Evolutionary conservation across 2,329 filamentous ascomycete genomes (phyloP).

Genomic region (Penicillium frequentans): DNA sequence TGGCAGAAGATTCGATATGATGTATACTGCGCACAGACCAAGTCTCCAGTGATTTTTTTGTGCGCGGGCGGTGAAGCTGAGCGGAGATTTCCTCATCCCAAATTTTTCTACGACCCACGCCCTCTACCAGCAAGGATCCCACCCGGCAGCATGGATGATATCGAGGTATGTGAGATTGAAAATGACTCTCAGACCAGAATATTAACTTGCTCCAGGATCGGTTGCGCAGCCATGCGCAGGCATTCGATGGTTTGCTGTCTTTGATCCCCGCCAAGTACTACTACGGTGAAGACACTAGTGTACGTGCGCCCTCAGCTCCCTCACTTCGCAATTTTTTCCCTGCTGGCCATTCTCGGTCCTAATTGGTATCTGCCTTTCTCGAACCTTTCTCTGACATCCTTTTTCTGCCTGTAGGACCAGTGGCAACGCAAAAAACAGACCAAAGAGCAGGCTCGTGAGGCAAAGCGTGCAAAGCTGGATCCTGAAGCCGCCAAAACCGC

Average conservation of each 20-base stretch:
- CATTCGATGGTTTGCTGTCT: slow-evolving; percentile 83
- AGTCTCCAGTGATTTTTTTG: slow-evolving; percentile 15
- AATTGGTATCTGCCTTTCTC: slow-evolving; percentile 7
- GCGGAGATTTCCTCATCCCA: slow-evolving; percentile 42
- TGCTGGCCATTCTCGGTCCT: slow-evolving; percentile 8
- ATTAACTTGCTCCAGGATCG: slow-evolving; percentile 42
- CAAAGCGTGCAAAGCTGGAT: slow-evolving; percentile 85
- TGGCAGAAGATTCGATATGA: not conserved
- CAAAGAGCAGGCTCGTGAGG: slow-evolving; percentile 79
- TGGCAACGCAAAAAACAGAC: slow-evolving; percentile 96
- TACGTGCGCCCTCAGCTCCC: slow-evolving; percentile 51
- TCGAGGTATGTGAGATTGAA: slow-evolving; percentile 35
- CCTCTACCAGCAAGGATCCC: slow-evolving; percentile 6
- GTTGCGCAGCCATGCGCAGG: slow-evolving; percentile 60
- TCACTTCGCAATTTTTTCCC: slow-evolving; percentile 9
- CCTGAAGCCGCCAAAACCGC: slow-evolving; percentile 88
- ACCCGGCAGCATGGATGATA: slow-evolving; percentile 36
- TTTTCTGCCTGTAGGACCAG: slow-evolving; percentile 66
- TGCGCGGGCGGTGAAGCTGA: slow-evolving; percentile 30
- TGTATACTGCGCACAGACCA: slow-evolving; percentile 15
- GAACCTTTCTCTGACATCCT: slow-evolving; percentile 11
- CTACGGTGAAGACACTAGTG: slow-evolving; percentile 80
- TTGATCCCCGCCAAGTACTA: slow-evolving; percentile 89
- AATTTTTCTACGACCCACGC: slow-evolving; percentile 37
- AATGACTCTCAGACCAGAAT: slow-evolving; percentile 9